Evolutionary conservation across 164 flowering plant species (phyloP).

Genomic region (Vitis cinerea): DNA sequence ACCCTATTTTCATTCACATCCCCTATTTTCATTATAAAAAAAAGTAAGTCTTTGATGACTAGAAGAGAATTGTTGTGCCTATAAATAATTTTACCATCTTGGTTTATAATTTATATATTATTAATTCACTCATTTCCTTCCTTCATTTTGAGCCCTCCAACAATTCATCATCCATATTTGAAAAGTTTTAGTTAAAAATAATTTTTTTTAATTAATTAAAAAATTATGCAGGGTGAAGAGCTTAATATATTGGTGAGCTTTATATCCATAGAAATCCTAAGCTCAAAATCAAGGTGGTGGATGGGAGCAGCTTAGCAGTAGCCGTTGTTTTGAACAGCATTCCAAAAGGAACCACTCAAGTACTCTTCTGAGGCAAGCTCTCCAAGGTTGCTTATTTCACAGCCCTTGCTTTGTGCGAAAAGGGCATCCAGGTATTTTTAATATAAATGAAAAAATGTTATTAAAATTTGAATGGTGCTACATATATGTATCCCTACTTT

Average conservation of each 20-base stretch:
- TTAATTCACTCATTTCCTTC: too few relatives aligned
- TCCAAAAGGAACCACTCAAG: slow-evolving; percentile 54
- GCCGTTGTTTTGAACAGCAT: slow-evolving; percentile 58
- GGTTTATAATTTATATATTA: too few relatives aligned
- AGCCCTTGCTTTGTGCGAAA: slow-evolving; percentile 42
- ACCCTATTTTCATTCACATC: too few relatives aligned
- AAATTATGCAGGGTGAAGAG: slow-evolving; percentile 39
- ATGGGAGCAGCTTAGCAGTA: slow-evolving; percentile 67
- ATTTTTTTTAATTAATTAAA: neutral
- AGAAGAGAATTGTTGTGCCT: too few relatives aligned
- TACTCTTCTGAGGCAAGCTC: slow-evolving; percentile 44
- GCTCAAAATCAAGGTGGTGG: slow-evolving; percentile 49
- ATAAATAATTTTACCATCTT: too few relatives aligned
- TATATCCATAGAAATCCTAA: slow-evolving; percentile 37
- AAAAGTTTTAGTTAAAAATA: too few relatives aligned
- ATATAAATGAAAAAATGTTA: neutral
- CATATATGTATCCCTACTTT: too few relatives aligned
- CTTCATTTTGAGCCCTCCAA: neutral
- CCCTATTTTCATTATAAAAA: too few relatives aligned
- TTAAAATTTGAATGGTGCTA: too few relatives aligned
- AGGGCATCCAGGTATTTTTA: slow-evolving; percentile 43
- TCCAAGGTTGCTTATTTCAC: slow-evolving; percentile 41
- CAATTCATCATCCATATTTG: neutral
- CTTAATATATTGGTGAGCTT: slow-evolving; percentile 35
- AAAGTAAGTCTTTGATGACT: too few relatives aligned